phyloP scores from a whole-genome alignment of 345 rosid genomes.

The Hibiscus mutabilis region DNA sequence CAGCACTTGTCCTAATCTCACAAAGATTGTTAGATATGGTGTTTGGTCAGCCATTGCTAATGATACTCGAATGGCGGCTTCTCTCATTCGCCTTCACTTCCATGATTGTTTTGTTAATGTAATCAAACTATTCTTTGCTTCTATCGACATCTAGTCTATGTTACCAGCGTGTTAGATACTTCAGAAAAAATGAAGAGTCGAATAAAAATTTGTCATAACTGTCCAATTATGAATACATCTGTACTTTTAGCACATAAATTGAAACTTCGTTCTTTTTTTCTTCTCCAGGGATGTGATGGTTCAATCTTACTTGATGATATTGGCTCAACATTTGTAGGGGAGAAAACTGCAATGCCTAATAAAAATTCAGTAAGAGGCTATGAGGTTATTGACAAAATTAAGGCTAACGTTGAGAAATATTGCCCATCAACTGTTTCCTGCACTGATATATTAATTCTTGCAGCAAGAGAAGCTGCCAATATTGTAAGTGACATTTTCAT shows the following conservation, averaged over 20 bases:
- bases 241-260: not conserved
- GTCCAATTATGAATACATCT: not conserved
- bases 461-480: slow-evolving; percentile 49
- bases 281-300: slow-evolving; percentile 57
- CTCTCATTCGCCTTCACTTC: slow-evolving; percentile 60
- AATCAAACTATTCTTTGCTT: slow-evolving; percentile 6
- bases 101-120: slow-evolving; percentile 62
- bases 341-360: slow-evolving; percentile 44
- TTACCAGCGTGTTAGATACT: not conserved
- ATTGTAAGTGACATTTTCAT: slow-evolving; percentile 25
- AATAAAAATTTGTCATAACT: not conserved
- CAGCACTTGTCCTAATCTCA: slow-evolving; percentile 39
- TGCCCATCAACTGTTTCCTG: slow-evolving; percentile 64
- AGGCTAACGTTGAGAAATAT: slow-evolving; percentile 43
- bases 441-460: slow-evolving; percentile 52
- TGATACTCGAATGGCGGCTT: slow-evolving; percentile 68
- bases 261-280: not conserved
- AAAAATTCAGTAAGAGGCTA: slow-evolving; percentile 53
- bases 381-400: slow-evolving; percentile 57
- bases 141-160: not conserved
- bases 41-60: slow-evolving; percentile 51
- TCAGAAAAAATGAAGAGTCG: not conserved
- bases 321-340: slow-evolving; percentile 27
- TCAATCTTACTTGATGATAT: slow-evolving; percentile 52
- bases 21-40: slow-evolving; percentile 34